Evolutionary conservation across 768 basidiomycete species (phyloP), one percentile per base, ranked within the genome.

Genomic region (Suillus luteus): DNA sequence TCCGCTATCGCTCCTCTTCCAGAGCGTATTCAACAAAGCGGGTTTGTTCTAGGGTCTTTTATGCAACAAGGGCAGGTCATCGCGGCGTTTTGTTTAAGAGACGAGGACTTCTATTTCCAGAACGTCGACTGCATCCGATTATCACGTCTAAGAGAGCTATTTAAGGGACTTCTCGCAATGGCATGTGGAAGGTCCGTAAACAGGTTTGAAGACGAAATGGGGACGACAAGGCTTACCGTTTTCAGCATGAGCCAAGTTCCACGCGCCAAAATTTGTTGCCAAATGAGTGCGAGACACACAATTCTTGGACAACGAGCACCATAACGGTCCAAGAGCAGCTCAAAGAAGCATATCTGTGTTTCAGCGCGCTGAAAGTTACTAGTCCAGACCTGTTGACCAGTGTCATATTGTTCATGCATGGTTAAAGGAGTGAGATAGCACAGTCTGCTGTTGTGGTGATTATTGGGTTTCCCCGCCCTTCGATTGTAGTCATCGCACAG

Each of bases 61-160:
- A 54, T 55, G 52, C 57, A 60, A 60, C 51, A 49, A 55, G 60
- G 51, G 12, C 60, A 52, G 62, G 54, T 54, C 22, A 41, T 51
- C 33, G 40, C 60, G 17, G 35, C 24, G 9, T 40, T 27, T 27
- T 33, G 31, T 54, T 54, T 54, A 35, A 54, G 57, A 41, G 17
- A 12, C 17, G 27, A 31, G 6, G 17, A 8, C 27, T 41, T 41
- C 57, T 58, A 58, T 58, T 58, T 41, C 40, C 27, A 58, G 57
- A 43, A 57, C 15, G 22, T 57, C 27, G 17, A 41, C 17, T 58
- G 17, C 40, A 58, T 27, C 57, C 57, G 57, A 58, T 19, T 41
- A 58, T 57, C 57, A 19, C n/a, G 27, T 31, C 24, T 15, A 33
- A 54, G 57, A 58, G 57, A 43, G 24, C 40, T 58, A 58, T 58